Evolutionary conservation across 768 basidiomycete species (phyloP).

Genomic region (Boletellus emodensis): DNA sequence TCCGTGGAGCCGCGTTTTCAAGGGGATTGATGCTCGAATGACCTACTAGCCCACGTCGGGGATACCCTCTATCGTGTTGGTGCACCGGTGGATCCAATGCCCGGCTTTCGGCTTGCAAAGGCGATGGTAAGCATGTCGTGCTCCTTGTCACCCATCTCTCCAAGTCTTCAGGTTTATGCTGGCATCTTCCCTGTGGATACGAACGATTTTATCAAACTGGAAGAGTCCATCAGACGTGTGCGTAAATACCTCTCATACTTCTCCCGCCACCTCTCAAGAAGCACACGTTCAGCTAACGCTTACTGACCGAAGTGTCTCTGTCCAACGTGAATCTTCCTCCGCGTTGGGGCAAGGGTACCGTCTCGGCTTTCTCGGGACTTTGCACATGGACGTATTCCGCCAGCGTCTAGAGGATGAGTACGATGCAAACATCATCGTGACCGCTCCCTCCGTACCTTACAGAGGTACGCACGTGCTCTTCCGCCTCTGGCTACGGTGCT

Average conservation of each 20-base stretch:
- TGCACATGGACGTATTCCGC: slow-evolving; percentile 96
- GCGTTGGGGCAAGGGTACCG: slow-evolving; percentile 95
- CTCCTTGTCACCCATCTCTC: not conserved
- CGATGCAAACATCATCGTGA: slow-evolving; percentile 90
- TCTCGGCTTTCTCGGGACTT: slow-evolving; percentile 89
- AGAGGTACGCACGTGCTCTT: slow-evolving; percentile 46
- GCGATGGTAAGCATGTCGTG: slow-evolving; percentile 65
- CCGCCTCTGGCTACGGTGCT: not conserved
- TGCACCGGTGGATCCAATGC: slow-evolving; percentile 72
- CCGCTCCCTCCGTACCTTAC: slow-evolving; percentile 94
- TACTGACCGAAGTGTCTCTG: slow-evolving; percentile 84
- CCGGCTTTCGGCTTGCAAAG: slow-evolving; percentile 88
- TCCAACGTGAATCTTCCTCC: slow-evolving; percentile 88
- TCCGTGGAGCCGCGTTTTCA: slow-evolving; percentile 24
- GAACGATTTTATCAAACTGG: slow-evolving; percentile 87
- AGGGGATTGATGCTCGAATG: not conserved
- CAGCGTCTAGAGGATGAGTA: slow-evolving; percentile 97
- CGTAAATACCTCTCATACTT: slow-evolving; percentile 15
- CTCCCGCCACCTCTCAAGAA: slow-evolving; percentile 10
- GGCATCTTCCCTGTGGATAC: slow-evolving; percentile 93
- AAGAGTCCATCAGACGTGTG: slow-evolving; percentile 92
- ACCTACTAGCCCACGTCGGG: slow-evolving; percentile 74
- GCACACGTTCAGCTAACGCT: slow-evolving; percentile 58
- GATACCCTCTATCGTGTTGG: slow-evolving; percentile 85
- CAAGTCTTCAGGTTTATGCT: slow-evolving; percentile 69